Evolutionary conservation across 129 eudicot genomes (phyloP).

Genomic region (Artemisia annua): DNA sequence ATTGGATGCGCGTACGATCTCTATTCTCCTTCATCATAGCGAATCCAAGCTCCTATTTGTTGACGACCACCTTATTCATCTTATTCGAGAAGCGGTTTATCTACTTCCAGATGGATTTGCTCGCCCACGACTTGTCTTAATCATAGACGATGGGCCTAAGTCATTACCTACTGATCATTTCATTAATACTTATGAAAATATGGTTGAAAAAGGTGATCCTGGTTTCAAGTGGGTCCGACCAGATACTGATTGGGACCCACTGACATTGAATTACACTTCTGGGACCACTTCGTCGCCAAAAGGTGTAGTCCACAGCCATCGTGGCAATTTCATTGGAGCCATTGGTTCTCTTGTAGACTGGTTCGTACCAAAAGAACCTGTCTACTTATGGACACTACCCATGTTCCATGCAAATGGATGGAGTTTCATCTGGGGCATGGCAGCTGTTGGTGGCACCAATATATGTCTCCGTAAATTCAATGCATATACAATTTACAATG

Average conservation of each 20-base stretch:
- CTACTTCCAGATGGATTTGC: conserved; percentile 8
- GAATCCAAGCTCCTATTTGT: conserved; percentile 35
- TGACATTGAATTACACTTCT: conserved; percentile 55
- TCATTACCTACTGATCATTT: not conserved
- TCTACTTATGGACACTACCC: conserved; percentile 68
- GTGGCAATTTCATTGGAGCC: conserved; percentile 44
- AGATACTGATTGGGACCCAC: conserved; percentile 52
- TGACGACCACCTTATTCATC: conserved; percentile 20
- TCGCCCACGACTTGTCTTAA: conserved; percentile 36
- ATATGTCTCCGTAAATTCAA: conserved; percentile 60
- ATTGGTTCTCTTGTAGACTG: conserved; percentile 48
- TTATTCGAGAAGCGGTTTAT: conserved; percentile 26
- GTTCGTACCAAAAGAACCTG: conserved; percentile 60
- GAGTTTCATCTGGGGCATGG: conserved; percentile 76
- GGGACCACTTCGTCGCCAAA: conserved; percentile 67
- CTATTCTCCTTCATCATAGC: conserved; percentile 21
- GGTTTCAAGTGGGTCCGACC: conserved; percentile 54
- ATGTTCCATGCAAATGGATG: conserved; percentile 85
- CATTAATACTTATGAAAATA: conserved; percentile 27
- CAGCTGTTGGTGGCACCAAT: conserved; percentile 65
- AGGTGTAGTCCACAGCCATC: conserved; percentile 65
- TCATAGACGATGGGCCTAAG: conserved; percentile 13
- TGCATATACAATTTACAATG: conserved; percentile 32
- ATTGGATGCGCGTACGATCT: conserved; percentile 32
- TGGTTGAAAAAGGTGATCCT: conserved; percentile 49